phyloP scores from a whole-genome alignment of 2,329 filamentous ascomycete genomes.

The Fusarium buharicum region DNA sequence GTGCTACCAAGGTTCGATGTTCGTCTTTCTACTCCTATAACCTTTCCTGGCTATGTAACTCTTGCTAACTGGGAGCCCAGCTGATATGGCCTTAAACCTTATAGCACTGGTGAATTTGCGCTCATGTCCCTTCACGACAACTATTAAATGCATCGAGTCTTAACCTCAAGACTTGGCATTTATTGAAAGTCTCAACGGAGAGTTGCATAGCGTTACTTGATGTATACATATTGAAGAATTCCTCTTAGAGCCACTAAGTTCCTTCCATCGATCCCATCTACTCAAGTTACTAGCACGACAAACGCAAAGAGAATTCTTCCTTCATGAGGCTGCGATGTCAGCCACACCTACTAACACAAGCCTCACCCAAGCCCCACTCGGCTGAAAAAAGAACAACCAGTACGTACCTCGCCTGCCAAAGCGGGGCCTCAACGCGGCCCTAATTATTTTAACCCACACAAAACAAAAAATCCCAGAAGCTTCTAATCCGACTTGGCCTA shows the following conservation, averaged over 20 bases:
- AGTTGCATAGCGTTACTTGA: too few relatives aligned
- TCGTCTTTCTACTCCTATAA: neutral
- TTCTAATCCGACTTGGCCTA: constrained; percentile 45
- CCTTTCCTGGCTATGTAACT: neutral
- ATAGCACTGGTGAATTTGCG: neutral
- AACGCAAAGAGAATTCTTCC: too few relatives aligned
- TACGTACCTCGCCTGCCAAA: constrained; percentile 27
- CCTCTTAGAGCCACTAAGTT: too few relatives aligned
- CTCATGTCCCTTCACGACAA: neutral
- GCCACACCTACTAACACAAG: constrained; percentile 1
- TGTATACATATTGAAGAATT: too few relatives aligned
- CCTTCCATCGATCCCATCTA: too few relatives aligned
- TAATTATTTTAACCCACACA: constrained; percentile 64
- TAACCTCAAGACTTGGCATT: too few relatives aligned
- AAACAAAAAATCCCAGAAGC: constrained; percentile 52
- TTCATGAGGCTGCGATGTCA: neutral
- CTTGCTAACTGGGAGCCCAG: neutral
- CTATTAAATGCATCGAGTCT: too few relatives aligned
- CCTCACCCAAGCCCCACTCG: constrained; percentile 7
- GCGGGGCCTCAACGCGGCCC: constrained; percentile 53
- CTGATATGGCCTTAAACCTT: neutral
- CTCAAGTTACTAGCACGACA: too few relatives aligned
- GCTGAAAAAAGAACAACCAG: neutral
- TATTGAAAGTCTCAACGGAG: too few relatives aligned
- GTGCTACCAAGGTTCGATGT: neutral